Base-by-base conservation (phyloP, 768 basidiomycete genomes). In the Mycena rosella region DNA sequence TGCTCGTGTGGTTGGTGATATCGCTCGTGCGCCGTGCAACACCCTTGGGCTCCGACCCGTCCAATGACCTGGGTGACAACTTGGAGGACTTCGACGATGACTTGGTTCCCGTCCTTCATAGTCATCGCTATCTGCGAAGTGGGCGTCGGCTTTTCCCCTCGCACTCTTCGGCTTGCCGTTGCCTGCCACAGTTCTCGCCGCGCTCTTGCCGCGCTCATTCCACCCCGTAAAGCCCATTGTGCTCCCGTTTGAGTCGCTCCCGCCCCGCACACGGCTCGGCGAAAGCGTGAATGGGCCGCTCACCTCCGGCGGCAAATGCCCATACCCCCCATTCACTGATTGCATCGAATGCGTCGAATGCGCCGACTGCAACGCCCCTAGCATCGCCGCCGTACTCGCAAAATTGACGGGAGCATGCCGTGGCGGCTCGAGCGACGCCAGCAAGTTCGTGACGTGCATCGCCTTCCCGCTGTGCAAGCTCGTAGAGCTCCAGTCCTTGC, bases 351-450 rank as follows among this genome's bases (percentile, higher is more conserved):
- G n/a, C n/a, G 48, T 32, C 26, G 59, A 3, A 5, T 48, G 65
- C 27, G 47, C 13, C 5, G 63, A 59, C 49, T 24, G 36, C 54
- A 69, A 44, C 24, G 59, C 53, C 2, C 52, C 45, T 8, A 69
- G 29, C 36, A 69, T 60, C 32, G 69, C 68, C 10, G n/a, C 29
- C 26, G 56, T 48, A 0, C 17, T 24, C 2, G n/a, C 27, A 9
- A 64, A 62, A n/a, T 56, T 52, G 13, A 78, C 74, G 5, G 60
- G 61, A 32, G 75, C 74, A 42, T 52, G 7, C 70, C 71, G 38
- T 27, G 65, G 30, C 62, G 83, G 67, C 27, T 79, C 78, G 55
- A 81, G 52, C 1, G 79, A 63, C 4, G 76, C 67, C 29, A 80
- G 70, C 59, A 72, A 68, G 53, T 63, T 70, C 32, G 68, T 26